Evolutionary conservation across 148 eudicot species (phyloP), one percentile per base, ranked within the genome.

Genomic region (Vaccinium darrowii): DNA sequence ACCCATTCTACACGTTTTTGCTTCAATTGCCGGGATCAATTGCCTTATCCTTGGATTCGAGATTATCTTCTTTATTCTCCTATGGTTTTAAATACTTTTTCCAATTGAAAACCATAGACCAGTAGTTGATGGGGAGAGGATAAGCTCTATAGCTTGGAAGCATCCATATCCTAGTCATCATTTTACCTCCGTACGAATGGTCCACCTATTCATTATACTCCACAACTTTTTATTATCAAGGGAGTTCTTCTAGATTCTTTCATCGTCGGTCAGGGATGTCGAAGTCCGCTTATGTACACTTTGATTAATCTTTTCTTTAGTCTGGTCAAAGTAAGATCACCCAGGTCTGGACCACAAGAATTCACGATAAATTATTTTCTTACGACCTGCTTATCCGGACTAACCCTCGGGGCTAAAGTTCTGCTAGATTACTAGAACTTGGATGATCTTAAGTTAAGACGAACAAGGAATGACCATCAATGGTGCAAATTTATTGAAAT

Each of bases 111-210:
- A 80, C 30, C 21, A 72, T 52, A 69, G 30, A 82, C 36, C 19
- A 54, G 51, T 53, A 9, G 56, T 69, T 69, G 52, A 30, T 18
- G 25, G 52, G 33, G 79, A 83, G 58, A 80, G 84, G 90, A 86
- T 88, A 88, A 88, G 85, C 79, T 80, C 76, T 8, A 81, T 67
- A 11, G 77, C 5, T 5, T 56, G 67, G 57, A 77, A 76, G 63
- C 82, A 86, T 86, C 90, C 90, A 88, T 77, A 88, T 88, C 90
- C 86, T 30, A 81, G 88, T 84, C 90, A 84, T 76, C 58, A 58
- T 80, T 79, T 80, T 72, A 81, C 73, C 84, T 78, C 84, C 63
- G 39, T 25, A 25, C 54, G 71, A 83, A 43, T 36, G 36, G 15
- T 50, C 33, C 72, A 65, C 72, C 72, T 10, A 65, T 23, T 63